Conservation (phyloP, 176 grass and related monocot species). For the Oryza officinalis region DNA sequence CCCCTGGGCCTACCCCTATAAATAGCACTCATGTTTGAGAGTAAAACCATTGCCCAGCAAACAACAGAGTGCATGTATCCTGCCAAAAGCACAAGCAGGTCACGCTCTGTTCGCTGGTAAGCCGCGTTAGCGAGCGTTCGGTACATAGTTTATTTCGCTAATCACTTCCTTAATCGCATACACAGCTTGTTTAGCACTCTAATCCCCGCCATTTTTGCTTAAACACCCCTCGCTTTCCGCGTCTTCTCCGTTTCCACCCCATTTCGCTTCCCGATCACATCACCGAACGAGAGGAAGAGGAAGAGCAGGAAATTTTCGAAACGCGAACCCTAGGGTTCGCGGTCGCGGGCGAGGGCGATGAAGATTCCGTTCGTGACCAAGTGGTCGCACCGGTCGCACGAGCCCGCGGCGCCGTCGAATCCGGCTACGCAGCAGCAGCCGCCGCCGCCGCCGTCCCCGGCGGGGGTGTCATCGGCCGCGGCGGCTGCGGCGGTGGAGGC, state of each 20-base stretch:
- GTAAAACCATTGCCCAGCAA: neutral
- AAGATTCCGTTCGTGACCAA: conserved; percentile 88
- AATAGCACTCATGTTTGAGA: neutral
- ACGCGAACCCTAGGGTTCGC: conserved; percentile 33
- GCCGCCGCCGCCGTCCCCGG: neutral
- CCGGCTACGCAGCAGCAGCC: neutral
- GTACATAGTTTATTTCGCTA: neutral
- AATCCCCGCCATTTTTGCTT: conserved; percentile 18
- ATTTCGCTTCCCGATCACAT: conserved; percentile 14
- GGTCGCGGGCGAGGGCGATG: conserved; percentile 42
- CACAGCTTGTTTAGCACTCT: neutral
- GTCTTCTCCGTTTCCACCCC: conserved; percentile 12
- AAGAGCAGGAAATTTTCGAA: neutral
- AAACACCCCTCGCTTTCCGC: conserved; percentile 11
- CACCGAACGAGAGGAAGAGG: neutral
- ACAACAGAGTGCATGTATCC: rapidly evolving
- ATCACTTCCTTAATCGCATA: neutral
- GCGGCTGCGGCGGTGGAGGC: neutral
- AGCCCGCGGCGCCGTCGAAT: conserved; percentile 38
- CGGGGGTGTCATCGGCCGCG: neutral
- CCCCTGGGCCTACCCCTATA: neutral
- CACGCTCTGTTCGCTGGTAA: neutral
- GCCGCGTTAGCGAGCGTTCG: neutral
- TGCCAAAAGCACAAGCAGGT: neutral
- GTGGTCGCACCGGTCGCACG: conserved; percentile 75